Conservation (phyloP, 1,139 yeast species). For the Suhomyces guaymorum region DNA sequence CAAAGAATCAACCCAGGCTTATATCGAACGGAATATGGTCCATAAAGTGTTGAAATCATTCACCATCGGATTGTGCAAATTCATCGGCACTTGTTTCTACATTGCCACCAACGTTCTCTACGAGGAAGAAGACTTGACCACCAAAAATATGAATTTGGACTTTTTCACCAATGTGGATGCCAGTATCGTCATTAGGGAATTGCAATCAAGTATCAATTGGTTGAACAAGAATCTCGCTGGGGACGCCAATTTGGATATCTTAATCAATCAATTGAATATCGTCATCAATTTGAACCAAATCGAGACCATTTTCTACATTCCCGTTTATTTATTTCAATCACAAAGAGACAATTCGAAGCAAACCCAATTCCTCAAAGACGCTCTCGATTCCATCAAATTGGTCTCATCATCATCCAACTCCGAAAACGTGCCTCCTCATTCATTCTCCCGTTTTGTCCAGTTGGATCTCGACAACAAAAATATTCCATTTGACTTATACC, state of each 20-base stretch:
- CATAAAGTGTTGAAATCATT: constrained; percentile 51
- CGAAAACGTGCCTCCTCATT: constrained; percentile 27
- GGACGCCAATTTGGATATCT: constrained; percentile 4
- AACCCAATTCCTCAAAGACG: constrained; percentile 20
- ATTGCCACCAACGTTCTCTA: constrained; percentile 63
- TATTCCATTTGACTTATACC: constrained; percentile 51
- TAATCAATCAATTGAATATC: constrained; percentile 31
- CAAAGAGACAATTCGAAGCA: background rate
- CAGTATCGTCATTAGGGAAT: constrained; percentile 22
- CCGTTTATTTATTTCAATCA: constrained; percentile 23
- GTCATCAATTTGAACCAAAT: constrained; percentile 29
- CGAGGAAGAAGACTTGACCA: constrained; percentile 75
- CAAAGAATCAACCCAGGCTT: constrained; percentile 1
- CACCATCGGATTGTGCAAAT: constrained; percentile 51
- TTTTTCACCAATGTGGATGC: constrained; percentile 31
- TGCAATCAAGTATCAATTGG: constrained; percentile 18
- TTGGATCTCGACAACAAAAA: constrained; percentile 55
- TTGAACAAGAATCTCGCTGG: constrained; percentile 8
- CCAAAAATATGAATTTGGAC: constrained; percentile 57
- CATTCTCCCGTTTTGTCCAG: constrained; percentile 53
- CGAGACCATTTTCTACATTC: constrained; percentile 26
- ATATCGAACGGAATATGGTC: constrained; percentile 29
- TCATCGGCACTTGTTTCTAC: constrained; percentile 49
- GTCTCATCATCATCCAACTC: constrained; percentile 10
- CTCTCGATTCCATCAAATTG: constrained; percentile 16